Evolutionary conservation across 371 early-diverging fungal species (phyloP).

Genomic region (Mucor saturninus): DNA sequence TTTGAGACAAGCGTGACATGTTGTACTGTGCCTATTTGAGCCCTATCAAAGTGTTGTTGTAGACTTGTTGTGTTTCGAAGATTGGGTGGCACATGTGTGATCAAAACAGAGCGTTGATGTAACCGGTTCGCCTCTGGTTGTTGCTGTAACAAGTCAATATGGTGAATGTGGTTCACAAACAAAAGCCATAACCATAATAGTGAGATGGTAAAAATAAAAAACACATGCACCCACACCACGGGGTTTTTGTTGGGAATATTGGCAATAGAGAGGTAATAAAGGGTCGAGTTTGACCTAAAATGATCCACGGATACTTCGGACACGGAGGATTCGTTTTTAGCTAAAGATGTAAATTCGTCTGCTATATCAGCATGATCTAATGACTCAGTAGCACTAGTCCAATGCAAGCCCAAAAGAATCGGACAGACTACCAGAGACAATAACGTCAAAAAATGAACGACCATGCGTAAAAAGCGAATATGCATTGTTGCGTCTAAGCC

Average conservation of each 20-base stretch:
- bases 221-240: conserved; percentile 52
- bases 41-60: conserved; percentile 35
- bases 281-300: conserved; percentile 46
- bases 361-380: conserved; percentile 19
- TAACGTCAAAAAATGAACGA: conserved; percentile 59
- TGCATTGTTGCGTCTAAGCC: conserved; percentile 74
- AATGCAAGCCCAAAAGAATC: conserved; percentile 60
- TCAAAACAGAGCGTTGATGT: conserved; percentile 32
- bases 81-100: conserved; percentile 45
- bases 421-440: conserved; percentile 51
- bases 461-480: conserved; percentile 70
- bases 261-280: conserved; percentile 48
- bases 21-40: conserved; percentile 48
- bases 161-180: conserved; percentile 54
- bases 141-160: conserved; percentile 40
- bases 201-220: conserved; percentile 41
- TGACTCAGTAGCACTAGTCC: conserved; percentile 25
- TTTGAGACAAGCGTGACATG: conserved; percentile 43
- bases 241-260: conserved; percentile 37
- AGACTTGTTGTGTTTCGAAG: conserved; percentile 43
- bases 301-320: conserved; percentile 13
- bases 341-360: conserved; percentile 10
- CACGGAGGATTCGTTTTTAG: conserved; percentile 19
- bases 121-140: neutral
- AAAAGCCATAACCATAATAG: conserved; percentile 54